phyloP scores from a whole-genome alignment of 768 basidiomycete genomes.

The Mycena galericulata region DNA sequence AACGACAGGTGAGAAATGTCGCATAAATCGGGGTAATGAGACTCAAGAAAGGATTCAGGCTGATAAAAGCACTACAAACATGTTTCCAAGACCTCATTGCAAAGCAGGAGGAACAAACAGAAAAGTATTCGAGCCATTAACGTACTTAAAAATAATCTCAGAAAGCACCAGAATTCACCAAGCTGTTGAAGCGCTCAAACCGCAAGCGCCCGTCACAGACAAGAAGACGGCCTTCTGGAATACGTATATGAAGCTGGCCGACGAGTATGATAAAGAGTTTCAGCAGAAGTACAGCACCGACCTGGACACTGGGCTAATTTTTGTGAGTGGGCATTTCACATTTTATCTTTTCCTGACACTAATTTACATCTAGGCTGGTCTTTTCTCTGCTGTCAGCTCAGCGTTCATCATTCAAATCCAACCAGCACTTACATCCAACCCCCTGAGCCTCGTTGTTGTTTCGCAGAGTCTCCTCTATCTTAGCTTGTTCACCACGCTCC shows the following conservation, averaged over 20 bases:
- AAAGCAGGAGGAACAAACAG: conserved; percentile 7
- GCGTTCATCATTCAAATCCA: conserved; percentile 1
- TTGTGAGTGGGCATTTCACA: background rate
- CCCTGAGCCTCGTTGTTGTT: background rate
- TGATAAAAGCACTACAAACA: background rate
- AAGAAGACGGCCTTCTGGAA: no score
- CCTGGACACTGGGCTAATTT: no score
- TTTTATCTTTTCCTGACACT: background rate
- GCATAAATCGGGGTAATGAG: background rate
- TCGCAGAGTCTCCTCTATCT: conserved; percentile 6
- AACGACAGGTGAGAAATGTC: background rate
- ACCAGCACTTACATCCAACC: background rate
- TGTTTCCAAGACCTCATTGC: no score
- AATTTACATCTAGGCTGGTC: background rate
- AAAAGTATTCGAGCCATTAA: background rate
- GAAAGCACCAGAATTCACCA: background rate
- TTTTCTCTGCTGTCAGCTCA: conserved; percentile 18
- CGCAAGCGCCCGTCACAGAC: no score
- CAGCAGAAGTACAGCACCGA: no score
- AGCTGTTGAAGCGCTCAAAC: background rate
- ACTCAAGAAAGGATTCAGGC: background rate
- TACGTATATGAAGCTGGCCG: no score
- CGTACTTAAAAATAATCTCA: background rate
- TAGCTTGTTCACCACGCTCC: conserved; percentile 10
- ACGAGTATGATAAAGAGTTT: no score